Evolutionary conservation across 352 stramenopile genomes (phyloP).

Genomic region (Blastocystis sp.): DNA sequence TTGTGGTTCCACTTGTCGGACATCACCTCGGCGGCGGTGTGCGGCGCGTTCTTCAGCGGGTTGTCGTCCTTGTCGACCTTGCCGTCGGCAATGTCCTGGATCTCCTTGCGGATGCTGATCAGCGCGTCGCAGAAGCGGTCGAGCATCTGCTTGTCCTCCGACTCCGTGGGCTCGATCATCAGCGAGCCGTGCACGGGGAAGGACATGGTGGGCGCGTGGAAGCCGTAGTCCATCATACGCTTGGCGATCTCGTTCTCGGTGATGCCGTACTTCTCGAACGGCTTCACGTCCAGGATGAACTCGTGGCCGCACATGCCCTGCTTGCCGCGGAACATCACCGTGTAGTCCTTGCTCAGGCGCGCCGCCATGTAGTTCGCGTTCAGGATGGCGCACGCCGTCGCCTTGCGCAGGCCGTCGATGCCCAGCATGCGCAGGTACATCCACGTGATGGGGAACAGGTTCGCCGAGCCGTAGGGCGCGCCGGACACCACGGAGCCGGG

Average conservation of each 20-base stretch:
- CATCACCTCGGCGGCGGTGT: conserved; percentile 91
- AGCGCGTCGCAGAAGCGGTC: conserved; percentile 94
- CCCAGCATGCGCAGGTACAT: conserved; percentile 99
- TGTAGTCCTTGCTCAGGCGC: conserved; percentile 86
- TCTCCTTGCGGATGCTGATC: conserved; percentile 92
- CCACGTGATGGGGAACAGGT: conserved; percentile 97
- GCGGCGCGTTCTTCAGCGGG: conserved; percentile 90
- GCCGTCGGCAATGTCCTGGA: conserved; percentile 89
- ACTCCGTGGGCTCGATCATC: conserved; percentile 99
- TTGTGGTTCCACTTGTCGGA: conserved; percentile 86
- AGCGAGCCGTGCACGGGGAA: conserved; percentile 95
- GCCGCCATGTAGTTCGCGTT: conserved; percentile 99
- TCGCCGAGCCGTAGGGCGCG: conserved; percentile 91
- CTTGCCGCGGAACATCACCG: conserved; percentile 87
- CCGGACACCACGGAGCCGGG: conserved; percentile 82
- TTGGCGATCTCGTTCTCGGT: conserved; percentile 97
- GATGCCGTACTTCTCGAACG: conserved; percentile 90
- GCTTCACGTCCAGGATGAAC: conserved; percentile 97
- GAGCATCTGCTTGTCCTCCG: conserved; percentile 92
- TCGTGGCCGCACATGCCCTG: conserved; percentile 97
- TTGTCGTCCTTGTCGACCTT: conserved; percentile 82
- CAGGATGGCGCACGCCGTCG: conserved; percentile 87
- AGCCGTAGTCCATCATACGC: conserved; percentile 96
- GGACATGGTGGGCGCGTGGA: conserved; percentile 98
- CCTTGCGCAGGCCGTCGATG: conserved; percentile 86